Percentiles rank a stretch among this genome's conserved stretches.
Evolutionary conservation across 495 filamentous ascomycete species (phyloP).

Genomic region (Trichocladium antarcticum): DNA sequence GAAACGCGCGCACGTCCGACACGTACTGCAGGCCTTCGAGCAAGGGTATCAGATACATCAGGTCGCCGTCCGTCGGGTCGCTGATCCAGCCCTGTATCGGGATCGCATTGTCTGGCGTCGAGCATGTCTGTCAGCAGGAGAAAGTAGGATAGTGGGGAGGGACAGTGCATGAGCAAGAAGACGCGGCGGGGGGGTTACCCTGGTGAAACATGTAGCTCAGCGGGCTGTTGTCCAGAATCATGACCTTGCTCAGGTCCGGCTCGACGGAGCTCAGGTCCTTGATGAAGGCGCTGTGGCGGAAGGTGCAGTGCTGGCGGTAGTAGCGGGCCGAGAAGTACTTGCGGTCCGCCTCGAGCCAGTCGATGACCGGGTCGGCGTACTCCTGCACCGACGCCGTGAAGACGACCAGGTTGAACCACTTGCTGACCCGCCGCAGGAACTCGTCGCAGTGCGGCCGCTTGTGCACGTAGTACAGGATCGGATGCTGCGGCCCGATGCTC

Average conservation of each 20-base stretch:
- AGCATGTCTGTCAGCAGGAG: not conserved
- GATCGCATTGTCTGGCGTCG: conserved; percentile 70
- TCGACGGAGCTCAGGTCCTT: conserved; percentile 95
- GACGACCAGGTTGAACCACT: conserved; percentile 96
- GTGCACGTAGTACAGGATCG: conserved; percentile 97
- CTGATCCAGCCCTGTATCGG: conserved; percentile 89
- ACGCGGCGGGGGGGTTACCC: conserved; percentile 59
- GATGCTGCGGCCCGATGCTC: conserved; percentile 73
- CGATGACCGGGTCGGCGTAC: conserved; percentile 96
- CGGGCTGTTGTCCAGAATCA: conserved; percentile 97
- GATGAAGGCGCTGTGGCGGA: conserved; percentile 89
- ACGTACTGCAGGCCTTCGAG: conserved; percentile 92
- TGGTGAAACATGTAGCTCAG: conserved; percentile 98
- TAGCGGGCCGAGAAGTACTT: conserved; percentile 89
- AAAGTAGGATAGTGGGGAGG: not conserved
- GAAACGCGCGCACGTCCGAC: conserved; percentile 80
- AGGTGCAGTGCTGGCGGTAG: conserved; percentile 94
- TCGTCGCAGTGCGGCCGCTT: conserved; percentile 96
- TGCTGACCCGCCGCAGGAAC: conserved; percentile 80
- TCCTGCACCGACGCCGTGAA: conserved; percentile 98
- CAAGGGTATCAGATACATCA: conserved; percentile 85
- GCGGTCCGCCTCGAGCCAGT: conserved; percentile 93
- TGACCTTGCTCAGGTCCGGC: conserved; percentile 89
- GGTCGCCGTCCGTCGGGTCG: conserved; percentile 80
- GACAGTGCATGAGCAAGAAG: not conserved